These are phyloP conservation scores for Pichia sp. DNA, from an alignment of 1,139 yeast species.

Conservation along the genomic window DNA sequence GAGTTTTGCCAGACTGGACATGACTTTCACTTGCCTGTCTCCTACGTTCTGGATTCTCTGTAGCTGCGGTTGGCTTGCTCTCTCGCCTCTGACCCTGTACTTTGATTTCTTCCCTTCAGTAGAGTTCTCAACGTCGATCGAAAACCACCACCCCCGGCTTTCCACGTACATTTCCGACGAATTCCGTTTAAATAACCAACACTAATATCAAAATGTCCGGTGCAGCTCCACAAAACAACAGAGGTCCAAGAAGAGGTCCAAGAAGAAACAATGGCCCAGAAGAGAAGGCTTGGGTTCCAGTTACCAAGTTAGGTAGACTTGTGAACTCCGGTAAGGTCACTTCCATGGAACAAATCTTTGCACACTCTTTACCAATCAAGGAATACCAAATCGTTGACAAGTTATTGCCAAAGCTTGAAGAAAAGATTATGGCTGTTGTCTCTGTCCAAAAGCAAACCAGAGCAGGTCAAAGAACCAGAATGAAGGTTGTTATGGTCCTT, in stretches of 20 bases:
- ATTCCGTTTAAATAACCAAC: slow-evolving; percentile 4
- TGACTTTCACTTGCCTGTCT: too few species aligned
- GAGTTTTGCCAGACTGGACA: too few species aligned
- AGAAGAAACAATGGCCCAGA: slow-evolving; percentile 65
- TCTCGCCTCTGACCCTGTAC: too few species aligned
- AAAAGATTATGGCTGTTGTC: slow-evolving; percentile 99
- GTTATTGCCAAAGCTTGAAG: slow-evolving; percentile 92
- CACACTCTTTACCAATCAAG: slow-evolving; percentile 99
- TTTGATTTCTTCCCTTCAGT: too few species aligned
- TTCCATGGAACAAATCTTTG: slow-evolving; percentile 96
- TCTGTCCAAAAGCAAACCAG: slow-evolving; percentile 99
- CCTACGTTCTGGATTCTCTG: too few species aligned
- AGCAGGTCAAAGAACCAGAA: slow-evolving; percentile 99
- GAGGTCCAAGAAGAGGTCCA: slow-evolving; percentile 50
- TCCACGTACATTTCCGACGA: slow-evolving; percentile 86
- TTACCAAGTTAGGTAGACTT: slow-evolving; percentile 99
- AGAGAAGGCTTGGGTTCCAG: slow-evolving; percentile 99
- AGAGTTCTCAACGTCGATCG: slow-evolving; percentile 47
- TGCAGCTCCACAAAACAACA: slow-evolving; percentile 38
- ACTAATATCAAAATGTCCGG: slow-evolving; percentile 50
- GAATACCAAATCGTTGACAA: slow-evolving; percentile 98
- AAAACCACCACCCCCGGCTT: slow-evolving; percentile 88
- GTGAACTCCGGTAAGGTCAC: slow-evolving; percentile 98
- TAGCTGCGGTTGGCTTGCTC: too few species aligned
- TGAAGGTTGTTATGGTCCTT: slow-evolving; percentile 99